These are phyloP conservation scores for Petasospora rhodanensis DNA, from an alignment of 1,139 yeast genomes.

Conservation along the genomic window DNA sequence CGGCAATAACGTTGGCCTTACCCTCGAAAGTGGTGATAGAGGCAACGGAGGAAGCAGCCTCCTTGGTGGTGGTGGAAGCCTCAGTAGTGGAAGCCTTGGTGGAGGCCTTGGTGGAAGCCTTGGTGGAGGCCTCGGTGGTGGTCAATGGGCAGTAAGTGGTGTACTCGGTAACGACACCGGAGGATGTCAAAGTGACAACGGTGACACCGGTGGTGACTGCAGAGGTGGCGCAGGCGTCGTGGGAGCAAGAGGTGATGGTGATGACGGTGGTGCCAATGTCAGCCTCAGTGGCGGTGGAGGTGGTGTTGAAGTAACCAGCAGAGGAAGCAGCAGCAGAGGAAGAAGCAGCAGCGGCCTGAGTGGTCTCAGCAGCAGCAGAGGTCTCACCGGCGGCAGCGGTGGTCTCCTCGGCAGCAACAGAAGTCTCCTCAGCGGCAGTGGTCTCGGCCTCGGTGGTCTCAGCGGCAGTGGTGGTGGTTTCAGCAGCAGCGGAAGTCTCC, in stretches of 20 bases:
- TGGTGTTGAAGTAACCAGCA: conserved; percentile 5
- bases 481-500: conserved; percentile 1
- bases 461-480: conserved; percentile 2
- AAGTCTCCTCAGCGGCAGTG: conserved; percentile 1
- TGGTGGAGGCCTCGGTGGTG: conserved; percentile 2
- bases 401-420: conserved; percentile 3
- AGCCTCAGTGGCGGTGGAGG: conserved; percentile 11
- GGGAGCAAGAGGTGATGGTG: conserved; percentile 23
- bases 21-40: conserved; percentile 13
- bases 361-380: conserved; percentile 2
- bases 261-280: conserved; percentile 20
- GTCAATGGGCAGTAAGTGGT: conserved; percentile 33
- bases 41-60: conserved; percentile 1
- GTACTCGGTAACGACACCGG: conserved; percentile 27
- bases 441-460: conserved; percentile 1
- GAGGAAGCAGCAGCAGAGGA: conserved; percentile 3
- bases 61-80: background rate
- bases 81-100: background rate
- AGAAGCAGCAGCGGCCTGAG: conserved; percentile 1
- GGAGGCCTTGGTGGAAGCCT: background rate
- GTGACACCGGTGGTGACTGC: conserved; percentile 23
- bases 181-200: conserved; percentile 11
- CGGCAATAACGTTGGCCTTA: conserved; percentile 9
- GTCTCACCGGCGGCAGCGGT: conserved; percentile 3
- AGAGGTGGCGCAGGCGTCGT: conserved; percentile 17